A percentile compares a stretch with the other conserved stretches of the same genome.
Evolutionary conservation across 208 protist species (phyloP).

Genomic region (Trypanosomatidae sp.): DNA sequence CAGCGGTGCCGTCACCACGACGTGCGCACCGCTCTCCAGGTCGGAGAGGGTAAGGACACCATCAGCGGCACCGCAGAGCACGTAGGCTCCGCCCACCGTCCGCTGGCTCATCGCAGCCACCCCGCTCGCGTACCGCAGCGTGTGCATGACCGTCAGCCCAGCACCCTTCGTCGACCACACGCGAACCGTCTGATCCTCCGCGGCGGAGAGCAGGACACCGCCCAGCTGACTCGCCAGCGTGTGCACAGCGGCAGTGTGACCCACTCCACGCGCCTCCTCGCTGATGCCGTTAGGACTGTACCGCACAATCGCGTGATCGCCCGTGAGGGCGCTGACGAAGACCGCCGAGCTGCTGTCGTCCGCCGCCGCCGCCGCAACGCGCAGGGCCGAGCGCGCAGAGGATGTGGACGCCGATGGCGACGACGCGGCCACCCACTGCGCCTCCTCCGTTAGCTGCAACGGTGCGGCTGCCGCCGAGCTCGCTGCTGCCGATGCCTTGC

Average conservation of each 20-base stretch:
- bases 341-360: conserved; percentile 9
- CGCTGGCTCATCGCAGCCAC: conserved; percentile 35
- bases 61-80: conserved; percentile 28
- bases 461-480: background rate
- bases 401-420: conserved; percentile 3
- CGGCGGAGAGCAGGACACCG: conserved; percentile 77
- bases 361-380: conserved; percentile 13
- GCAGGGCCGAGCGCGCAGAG: conserved; percentile 9
- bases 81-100: conserved; percentile 33
- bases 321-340: conserved; percentile 26
- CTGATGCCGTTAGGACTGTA: conserved; percentile 31
- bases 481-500: conserved; percentile 12
- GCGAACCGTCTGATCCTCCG: conserved; percentile 98
- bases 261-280: conserved; percentile 36
- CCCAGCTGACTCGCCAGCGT: conserved; percentile 26
- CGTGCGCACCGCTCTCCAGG: conserved; percentile 32
- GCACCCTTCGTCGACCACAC: conserved; percentile 90
- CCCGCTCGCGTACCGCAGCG: conserved; percentile 46
- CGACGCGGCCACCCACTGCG: conserved; percentile 9
- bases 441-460: conserved; percentile 7
- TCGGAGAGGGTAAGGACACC: conserved; percentile 38
- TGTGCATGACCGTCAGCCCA: conserved; percentile 35
- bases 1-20: conserved; percentile 28
- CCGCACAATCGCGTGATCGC: conserved; percentile 37
- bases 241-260: conserved; percentile 61